Evolutionary conservation across 2,329 filamentous ascomycete genomes (phyloP), one percentile per base, ranked within the genome.

Genomic region (Mollisiaceae sp.): DNA sequence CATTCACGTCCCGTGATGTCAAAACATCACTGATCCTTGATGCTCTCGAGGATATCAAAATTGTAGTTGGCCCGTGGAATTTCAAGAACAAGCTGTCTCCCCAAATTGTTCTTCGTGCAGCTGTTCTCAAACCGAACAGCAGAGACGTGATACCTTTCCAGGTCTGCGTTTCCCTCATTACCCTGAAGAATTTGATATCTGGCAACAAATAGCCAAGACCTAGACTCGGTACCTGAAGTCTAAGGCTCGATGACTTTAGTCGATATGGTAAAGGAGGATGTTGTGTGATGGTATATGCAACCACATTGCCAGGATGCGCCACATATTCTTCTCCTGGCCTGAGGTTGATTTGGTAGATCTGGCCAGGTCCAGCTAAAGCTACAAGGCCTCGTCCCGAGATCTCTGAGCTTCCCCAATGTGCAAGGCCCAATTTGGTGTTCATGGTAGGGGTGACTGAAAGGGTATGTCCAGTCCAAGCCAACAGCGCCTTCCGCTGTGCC

Each of bases 401-500:
- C 69, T 91, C 86, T 14, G 94, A 94, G 80, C 88, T 95, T 72
- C 95, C 95, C 94, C 94, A 98, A 76, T 97, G 90, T 55, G 93
- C 89, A 60, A 97, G 75, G 64, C 91, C 89, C 75, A 97, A 85
- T 69, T 86, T 85, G 52, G 85, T 85, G 73, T 93, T 94, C 70
- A 96, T 83, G 56, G 88, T 89, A 2, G 94, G 92, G 41, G 88
- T 89, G 54, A 95, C 85, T 18, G 84, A 83, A 62, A 99, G 83
- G 0, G 92, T 93, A 77, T 97, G 92, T 35, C 95, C 95, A 0
- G 94, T 97, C 95, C 95, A 99, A 62, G 95, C 95, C n/a, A 98
- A 83, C 61, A 99, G 83, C 1, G 93, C 93, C 70, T 92, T 90
- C 68, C 92, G 86, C 77, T 98, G 94, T 8, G 92, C 86, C 9